A percentile compares a stretch with the other conserved stretches of the same genome.
phyloP scores from a whole-genome alignment of 2,329 filamentous ascomycete genomes.

The Alternaria metachromatica region DNA sequence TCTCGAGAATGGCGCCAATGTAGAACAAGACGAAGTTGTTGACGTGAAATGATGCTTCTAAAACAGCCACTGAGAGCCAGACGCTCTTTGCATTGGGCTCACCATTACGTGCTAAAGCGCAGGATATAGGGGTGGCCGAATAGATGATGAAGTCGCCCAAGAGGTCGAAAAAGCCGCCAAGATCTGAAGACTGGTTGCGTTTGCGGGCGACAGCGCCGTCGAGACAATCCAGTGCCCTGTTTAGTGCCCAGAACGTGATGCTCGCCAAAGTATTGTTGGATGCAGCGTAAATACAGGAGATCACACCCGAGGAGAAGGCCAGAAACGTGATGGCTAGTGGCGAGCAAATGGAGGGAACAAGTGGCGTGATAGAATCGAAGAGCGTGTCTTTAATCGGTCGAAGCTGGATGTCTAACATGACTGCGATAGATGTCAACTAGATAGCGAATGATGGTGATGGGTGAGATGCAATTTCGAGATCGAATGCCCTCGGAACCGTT shows the following conservation, averaged over 20 bases:
- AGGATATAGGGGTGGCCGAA: neutral
- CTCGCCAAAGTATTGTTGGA: neutral
- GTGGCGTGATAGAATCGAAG: neutral
- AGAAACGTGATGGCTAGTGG: neutral
- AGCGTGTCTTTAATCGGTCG: neutral
- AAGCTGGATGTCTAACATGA: slow-evolving; percentile 1
- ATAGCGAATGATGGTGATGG: neutral
- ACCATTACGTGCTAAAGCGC: neutral
- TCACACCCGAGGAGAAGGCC: neutral
- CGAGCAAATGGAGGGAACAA: neutral
- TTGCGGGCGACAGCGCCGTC: neutral
- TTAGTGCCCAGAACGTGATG: neutral
- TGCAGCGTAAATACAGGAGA: neutral
- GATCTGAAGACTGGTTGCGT: neutral
- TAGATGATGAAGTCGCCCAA: neutral
- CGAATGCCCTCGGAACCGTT: neutral
- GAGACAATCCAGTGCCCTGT: neutral
- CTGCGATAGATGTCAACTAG: neutral
- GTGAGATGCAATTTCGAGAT: neutral
- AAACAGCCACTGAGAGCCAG: neutral
- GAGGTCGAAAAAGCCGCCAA: neutral
- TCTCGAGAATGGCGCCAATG: neutral
- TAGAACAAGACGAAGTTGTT: slow-evolving; percentile 1
- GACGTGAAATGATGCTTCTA: neutral
- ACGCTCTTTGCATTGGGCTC: neutral